A percentile compares a stretch with the other conserved stretches of the same genome.
phyloP scores from a whole-genome alignment of 2,329 filamentous ascomycete genomes.

The Aspergillus sp. region DNA sequence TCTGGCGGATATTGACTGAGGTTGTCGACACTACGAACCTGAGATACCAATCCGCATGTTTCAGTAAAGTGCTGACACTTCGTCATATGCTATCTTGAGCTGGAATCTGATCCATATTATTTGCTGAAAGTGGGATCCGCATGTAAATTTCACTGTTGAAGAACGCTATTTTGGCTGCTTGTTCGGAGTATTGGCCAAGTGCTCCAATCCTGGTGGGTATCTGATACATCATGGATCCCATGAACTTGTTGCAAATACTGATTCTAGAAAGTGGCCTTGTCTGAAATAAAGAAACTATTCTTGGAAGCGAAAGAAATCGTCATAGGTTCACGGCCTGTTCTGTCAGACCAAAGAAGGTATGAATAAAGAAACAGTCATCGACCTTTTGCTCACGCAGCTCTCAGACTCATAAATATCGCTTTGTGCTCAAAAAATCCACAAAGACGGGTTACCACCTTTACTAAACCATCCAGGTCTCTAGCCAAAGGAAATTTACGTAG shows the following conservation, averaged over 20 bases:
- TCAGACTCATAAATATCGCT: neutral
- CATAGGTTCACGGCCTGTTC: neutral
- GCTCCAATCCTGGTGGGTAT: neutral
- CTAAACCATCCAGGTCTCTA: neutral
- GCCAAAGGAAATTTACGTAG: neutral
- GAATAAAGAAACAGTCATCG: neutral
- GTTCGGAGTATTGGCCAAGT: neutral
- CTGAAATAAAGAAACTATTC: neutral
- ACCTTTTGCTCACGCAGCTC: neutral
- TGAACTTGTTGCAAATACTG: neutral
- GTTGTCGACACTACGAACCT: neutral
- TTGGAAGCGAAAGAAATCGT: neutral
- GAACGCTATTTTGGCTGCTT: neutral
- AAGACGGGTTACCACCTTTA: neutral
- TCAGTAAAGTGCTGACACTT: conserved; percentile 2
- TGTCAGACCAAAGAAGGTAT: neutral
- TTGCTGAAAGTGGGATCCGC: neutral
- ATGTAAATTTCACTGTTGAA: neutral
- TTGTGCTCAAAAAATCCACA: neutral
- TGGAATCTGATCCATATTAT: neutral
- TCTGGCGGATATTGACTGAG: neutral
- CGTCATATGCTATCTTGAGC: neutral
- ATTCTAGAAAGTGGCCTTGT: neutral
- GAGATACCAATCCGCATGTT: neutral
- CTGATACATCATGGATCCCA: neutral